Evolutionary conservation across 2,329 filamentous ascomycete species (phyloP), one percentile per base, ranked within the genome.

Genomic region (Penicillium sp.): DNA sequence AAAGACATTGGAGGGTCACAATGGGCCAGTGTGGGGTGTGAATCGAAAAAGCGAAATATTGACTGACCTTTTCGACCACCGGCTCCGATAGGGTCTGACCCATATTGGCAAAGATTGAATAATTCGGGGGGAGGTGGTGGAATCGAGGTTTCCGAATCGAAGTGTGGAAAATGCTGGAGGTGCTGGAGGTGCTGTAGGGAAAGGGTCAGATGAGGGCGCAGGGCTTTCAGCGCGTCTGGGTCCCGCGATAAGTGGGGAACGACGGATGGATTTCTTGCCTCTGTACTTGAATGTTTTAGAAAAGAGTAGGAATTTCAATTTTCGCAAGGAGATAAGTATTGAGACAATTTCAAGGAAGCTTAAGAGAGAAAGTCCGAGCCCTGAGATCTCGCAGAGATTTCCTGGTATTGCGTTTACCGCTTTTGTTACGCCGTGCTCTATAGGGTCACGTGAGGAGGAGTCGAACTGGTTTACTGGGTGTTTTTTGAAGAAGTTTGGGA

Each of bases 51-150:
- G 37, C 45, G 32, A 55, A 60, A 49, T 53, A 34, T 53, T 49
- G 56, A 67, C 85, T 75, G 84, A 99, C 94, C 92, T 99, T 99
- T 76, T 97, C 94, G 77, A 96, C 89, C 72, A 99, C 92, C 72
- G 94, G 94, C 83, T 99, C 94, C 72, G 93, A 97, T 74, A 99
- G 88, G 78, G 94, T 99, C 84, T 99, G 94, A 85, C 94, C 94
- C 94, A 99, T 99, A 79, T 74, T 82, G 57, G 53, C 59, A 62
- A 59, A 57, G 50, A 57, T 66, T 60, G 62, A 61, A 58, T 60
- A 56, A 58, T 58, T 62, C 51, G 59, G 52, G 52, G 55, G 55
- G 59, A 55, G 50, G 39, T 32, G 32, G 32, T 47, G 56, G 56
- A 56, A 47, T 45, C 51, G 53, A 55, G 40, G 58, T 61, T 61